A percentile compares a stretch with the other conserved stretches of the same genome.
These are phyloP conservation scores for Apiotrichum brassicae DNA, from an alignment of 1,284 basidiomycete genomes.

Conservation along the genomic window DNA sequence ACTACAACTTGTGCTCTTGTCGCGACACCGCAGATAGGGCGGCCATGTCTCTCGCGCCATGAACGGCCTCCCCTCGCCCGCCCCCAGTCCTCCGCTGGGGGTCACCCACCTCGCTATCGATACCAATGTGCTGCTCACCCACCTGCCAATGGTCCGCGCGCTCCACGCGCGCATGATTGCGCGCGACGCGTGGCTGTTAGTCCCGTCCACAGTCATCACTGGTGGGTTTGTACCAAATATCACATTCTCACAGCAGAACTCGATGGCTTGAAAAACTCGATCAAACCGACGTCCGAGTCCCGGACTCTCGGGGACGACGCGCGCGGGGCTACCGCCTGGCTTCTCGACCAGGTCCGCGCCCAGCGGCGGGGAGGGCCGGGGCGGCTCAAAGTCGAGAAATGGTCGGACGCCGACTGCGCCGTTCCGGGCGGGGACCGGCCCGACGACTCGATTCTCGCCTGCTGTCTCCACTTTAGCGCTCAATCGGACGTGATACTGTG, in stretches of 20 bases:
- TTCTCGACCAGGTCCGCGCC: background rate
- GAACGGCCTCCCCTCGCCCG: too few species aligned
- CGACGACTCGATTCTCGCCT: conserved; percentile 11
- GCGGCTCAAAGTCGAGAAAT: conserved; percentile 4
- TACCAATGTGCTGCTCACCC: conserved; percentile 12
- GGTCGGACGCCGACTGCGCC: background rate
- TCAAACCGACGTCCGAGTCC: background rate
- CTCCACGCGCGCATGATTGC: conserved; percentile 1
- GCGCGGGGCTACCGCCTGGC: conserved; percentile 3
- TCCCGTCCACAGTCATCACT: conserved; percentile 6
- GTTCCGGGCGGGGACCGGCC: background rate
- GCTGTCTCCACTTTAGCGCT: conserved; percentile 5
- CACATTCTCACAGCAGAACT: conserved; percentile 8
- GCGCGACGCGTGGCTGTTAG: background rate
- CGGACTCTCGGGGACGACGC: conserved; percentile 1
- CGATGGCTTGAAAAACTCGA: conserved; percentile 7
- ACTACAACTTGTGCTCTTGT: too few species aligned
- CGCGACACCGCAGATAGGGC: too few species aligned
- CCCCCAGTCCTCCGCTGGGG: too few species aligned
- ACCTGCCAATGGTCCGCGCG: background rate
- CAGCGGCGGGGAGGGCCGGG: background rate
- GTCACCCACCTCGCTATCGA: conserved; percentile 12
- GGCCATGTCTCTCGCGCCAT: too few species aligned
- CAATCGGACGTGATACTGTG: conserved; percentile 1
- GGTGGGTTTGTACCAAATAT: background rate